Evolutionary conservation across 2,329 filamentous ascomycete genomes (phyloP).

Genomic region (Shiraia bambusicola): DNA sequence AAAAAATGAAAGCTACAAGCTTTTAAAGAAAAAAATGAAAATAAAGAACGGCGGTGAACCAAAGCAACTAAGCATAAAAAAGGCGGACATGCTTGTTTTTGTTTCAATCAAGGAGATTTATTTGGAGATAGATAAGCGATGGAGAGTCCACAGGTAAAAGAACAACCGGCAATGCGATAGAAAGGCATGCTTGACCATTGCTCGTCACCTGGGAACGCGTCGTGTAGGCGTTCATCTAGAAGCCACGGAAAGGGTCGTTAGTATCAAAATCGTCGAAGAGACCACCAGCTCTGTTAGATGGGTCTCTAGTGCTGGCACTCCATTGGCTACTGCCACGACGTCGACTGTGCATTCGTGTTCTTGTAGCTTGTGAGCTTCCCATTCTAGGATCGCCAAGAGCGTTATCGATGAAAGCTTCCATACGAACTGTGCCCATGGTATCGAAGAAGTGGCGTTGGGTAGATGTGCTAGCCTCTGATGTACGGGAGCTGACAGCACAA

Average conservation of each 20-base stretch:
- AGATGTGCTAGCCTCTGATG: constrained; percentile 53
- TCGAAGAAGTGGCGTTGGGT: constrained; percentile 71
- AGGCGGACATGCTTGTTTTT: constrained; percentile 2
- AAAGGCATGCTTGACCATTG: constrained; percentile 1
- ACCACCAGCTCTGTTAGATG: constrained; percentile 27
- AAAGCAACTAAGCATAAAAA: constrained; percentile 3
- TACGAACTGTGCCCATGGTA: constrained; percentile 82
- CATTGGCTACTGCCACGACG: constrained; percentile 41
- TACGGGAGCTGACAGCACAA: constrained; percentile 52
- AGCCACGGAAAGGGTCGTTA: constrained; percentile 42
- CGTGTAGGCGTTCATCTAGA: constrained; percentile 20
- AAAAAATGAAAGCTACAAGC: too few relatives aligned
- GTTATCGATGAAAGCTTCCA: constrained; percentile 90
- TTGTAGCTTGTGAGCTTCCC: constrained; percentile 10
- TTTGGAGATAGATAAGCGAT: not conserved
- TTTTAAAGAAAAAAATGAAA: constrained; percentile 2
- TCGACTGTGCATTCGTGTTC: constrained; percentile 29
- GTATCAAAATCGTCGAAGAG: constrained; percentile 38
- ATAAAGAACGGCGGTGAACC: not conserved
- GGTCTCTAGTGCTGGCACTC: constrained; percentile 39
- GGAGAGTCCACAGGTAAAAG: constrained; percentile 4
- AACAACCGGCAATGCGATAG: constrained; percentile 3
- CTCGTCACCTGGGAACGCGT: constrained; percentile 1
- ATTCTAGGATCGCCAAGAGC: constrained; percentile 30
- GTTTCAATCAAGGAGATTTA: constrained; percentile 6